Conservation (phyloP, 2,329 filamentous ascomycete species). For the Xylaria polymorpha region DNA sequence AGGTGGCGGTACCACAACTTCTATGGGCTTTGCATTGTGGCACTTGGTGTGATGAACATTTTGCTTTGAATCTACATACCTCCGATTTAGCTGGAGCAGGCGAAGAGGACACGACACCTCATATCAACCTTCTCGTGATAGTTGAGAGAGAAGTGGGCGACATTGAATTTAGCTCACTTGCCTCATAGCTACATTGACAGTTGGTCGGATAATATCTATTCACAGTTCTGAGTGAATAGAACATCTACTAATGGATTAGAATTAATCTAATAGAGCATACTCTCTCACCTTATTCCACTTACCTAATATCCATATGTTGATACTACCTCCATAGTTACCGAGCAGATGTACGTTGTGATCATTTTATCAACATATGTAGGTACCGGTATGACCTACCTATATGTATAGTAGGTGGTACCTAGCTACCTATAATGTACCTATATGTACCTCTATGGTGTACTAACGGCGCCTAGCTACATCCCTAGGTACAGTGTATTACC, state of each 20-base stretch:
- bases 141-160: not conserved
- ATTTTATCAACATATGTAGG: not conserved
- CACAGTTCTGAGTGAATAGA: not conserved
- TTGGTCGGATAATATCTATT: not conserved
- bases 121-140: not conserved
- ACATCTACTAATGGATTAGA: not conserved
- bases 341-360: too few species aligned
- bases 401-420: too few species aligned
- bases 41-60: not conserved
- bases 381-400: not conserved
- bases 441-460: not conserved
- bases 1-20: not conserved
- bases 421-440: not conserved
- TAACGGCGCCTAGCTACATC: too few species aligned
- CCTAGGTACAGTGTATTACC: too few species aligned
- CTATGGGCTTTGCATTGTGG: not conserved
- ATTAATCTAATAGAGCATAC: not conserved
- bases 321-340: too few species aligned
- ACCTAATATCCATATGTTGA: not conserved
- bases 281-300: not conserved
- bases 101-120: not conserved
- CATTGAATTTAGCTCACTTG: not conserved
- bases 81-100: slow-evolving; percentile 1
- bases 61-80: slow-evolving; percentile 1
- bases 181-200: not conserved